Conservation (phyloP, 2,329 filamentous ascomycete genomes). For the Metarhizium album region DNA sequence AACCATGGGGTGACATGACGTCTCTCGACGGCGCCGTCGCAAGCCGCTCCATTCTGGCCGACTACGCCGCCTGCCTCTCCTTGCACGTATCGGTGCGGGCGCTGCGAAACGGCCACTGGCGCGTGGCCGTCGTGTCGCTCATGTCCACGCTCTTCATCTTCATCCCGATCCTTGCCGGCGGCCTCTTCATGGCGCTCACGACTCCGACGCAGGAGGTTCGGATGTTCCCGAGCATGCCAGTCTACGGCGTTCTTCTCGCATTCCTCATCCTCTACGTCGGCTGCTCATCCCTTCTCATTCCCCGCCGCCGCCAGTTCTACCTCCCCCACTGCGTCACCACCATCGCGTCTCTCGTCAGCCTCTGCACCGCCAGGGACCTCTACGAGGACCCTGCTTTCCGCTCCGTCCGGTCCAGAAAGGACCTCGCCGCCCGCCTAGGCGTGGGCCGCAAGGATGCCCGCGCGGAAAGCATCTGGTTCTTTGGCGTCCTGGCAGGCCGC, state of each 20-base stretch:
- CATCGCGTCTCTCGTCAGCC: slow-evolving; percentile 67
- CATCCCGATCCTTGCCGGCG: slow-evolving; percentile 57
- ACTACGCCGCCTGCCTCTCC: slow-evolving; percentile 59
- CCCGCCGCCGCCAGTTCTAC: slow-evolving; percentile 46
- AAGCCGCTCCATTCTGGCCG: slow-evolving; percentile 53
- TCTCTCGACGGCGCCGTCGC: slow-evolving; percentile 48
- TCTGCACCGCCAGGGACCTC: slow-evolving; percentile 63
- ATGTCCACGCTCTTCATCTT: slow-evolving; percentile 48
- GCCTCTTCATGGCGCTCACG: slow-evolving; percentile 64
- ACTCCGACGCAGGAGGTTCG: slow-evolving; percentile 37
- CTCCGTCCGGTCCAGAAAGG: slow-evolving; percentile 52
- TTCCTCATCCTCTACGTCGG: slow-evolving; percentile 60
- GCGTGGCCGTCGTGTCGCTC: slow-evolving; percentile 50
- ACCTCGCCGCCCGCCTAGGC: slow-evolving; percentile 60
- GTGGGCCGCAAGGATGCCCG: slow-evolving; percentile 31
- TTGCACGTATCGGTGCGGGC: slow-evolving; percentile 49
- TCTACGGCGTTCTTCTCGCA: slow-evolving; percentile 61
- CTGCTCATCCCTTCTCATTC: slow-evolving; percentile 52
- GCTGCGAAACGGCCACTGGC: slow-evolving; percentile 49
- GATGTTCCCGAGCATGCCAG: slow-evolving; percentile 64
- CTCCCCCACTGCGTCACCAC: slow-evolving; percentile 65
- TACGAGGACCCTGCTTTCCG: slow-evolving; percentile 64
- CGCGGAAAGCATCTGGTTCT: slow-evolving; percentile 41
- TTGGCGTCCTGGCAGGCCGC: slow-evolving; percentile 30
- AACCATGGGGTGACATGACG: slow-evolving; percentile 57